Conservation (phyloP, 345 rosid species). For the Eucalyptus shirleyi region DNA sequence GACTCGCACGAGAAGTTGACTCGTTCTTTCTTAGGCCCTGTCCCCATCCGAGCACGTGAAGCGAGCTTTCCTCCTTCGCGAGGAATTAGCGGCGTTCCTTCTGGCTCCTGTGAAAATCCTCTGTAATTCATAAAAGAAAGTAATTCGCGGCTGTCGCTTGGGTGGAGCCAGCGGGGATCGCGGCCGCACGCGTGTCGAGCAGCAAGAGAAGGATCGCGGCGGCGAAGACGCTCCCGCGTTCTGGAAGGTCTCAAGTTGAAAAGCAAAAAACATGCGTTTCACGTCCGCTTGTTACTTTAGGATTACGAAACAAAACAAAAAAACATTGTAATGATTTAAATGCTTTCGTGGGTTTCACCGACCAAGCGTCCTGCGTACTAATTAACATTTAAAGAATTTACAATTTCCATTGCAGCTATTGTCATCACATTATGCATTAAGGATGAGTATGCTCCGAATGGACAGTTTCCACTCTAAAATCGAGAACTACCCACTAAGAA, state of each 20-base stretch:
- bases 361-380: not conserved
- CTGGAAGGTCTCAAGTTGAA: not conserved
- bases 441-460: fast-evolving
- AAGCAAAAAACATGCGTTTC: not conserved
- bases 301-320: not conserved
- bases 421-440: fast-evolving
- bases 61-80: not conserved
- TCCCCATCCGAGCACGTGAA: not conserved
- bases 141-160: not conserved
- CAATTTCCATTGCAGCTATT: not conserved
- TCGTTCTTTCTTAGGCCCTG: not conserved
- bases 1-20: not conserved
- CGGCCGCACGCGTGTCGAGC: not conserved
- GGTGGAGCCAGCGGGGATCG: not conserved
- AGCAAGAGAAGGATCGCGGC: too few relatives aligned
- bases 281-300: not conserved
- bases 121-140: not conserved
- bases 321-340: not conserved
- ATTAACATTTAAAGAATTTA: not conserved
- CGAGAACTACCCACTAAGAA: fast-evolving
- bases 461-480: too few relatives aligned
- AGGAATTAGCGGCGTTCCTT: not conserved
- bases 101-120: not conserved
- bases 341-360: not conserved
- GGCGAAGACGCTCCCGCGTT: not conserved